A percentile compares a stretch with the other conserved stretches of the same genome.
These are phyloP conservation scores for Fraxinus sp. DNA, from an alignment of 305 asterid genomes.

Conservation along the genomic window DNA sequence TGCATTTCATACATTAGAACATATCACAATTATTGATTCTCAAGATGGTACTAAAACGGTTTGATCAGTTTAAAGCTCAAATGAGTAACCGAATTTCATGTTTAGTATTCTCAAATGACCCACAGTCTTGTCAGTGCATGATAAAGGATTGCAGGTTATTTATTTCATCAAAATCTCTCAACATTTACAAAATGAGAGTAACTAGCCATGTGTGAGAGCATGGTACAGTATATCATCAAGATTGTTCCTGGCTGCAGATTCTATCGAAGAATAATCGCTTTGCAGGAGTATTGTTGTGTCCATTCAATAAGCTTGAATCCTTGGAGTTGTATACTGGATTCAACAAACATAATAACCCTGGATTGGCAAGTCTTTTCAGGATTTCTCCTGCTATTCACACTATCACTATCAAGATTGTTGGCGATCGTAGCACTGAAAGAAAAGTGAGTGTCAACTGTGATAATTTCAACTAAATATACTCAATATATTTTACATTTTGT, in stretches of 20 bases:
- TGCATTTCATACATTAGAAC: not conserved
- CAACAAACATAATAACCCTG: constrained; percentile 53
- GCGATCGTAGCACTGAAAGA: constrained; percentile 32
- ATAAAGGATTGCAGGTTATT: too few species aligned
- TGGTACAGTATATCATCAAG: too few species aligned
- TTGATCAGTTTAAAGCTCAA: too few species aligned
- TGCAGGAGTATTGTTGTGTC: constrained; percentile 39
- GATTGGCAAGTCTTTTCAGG: constrained; percentile 53
- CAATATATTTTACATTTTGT: not conserved
- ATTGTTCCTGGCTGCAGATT: constrained; percentile 37
- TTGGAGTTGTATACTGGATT: constrained; percentile 61
- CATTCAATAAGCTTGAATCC: constrained; percentile 47
- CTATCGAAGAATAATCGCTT: constrained; percentile 47
- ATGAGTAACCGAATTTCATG: too few species aligned
- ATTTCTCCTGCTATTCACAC: constrained; percentile 56
- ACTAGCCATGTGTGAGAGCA: too few species aligned
- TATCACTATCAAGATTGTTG: constrained; percentile 48
- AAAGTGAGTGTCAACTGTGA: constrained; percentile 39
- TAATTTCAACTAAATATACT: not conserved
- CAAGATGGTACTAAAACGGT: too few species aligned
- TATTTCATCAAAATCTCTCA: too few species aligned
- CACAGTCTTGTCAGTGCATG: too few species aligned
- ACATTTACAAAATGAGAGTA: too few species aligned
- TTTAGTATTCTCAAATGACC: too few species aligned
- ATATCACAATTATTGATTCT: too few species aligned